phyloP scores from a whole-genome alignment of 495 filamentous ascomycete genomes.

The Penicillium flavigenum region DNA sequence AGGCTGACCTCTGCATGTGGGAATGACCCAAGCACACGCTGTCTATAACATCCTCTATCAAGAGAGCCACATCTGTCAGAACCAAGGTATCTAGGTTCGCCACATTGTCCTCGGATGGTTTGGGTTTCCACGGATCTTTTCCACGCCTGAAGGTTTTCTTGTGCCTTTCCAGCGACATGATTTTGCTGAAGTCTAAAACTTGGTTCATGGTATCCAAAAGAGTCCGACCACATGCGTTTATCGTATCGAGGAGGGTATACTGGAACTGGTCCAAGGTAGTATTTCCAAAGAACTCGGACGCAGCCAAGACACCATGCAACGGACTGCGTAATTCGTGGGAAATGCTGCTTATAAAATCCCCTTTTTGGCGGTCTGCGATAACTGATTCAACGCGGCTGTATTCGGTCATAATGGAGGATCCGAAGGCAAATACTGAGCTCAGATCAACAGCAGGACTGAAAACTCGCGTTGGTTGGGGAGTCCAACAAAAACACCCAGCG shows the following conservation, averaged over 20 bases:
- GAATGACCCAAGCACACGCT: conserved; percentile 18
- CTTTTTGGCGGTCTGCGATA: conserved; percentile 51
- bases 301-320: conserved; percentile 65
- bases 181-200: conserved; percentile 25
- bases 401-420: conserved; percentile 65
- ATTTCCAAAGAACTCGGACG: conserved; percentile 53
- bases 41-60: conserved; percentile 21
- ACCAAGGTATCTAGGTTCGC: conserved; percentile 10
- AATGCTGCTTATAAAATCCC: conserved; percentile 70
- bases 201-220: conserved; percentile 53
- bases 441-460: conserved; percentile 49
- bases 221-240: conserved; percentile 64
- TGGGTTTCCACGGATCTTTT: conserved; percentile 9
- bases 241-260: conserved; percentile 57
- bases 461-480: conserved; percentile 30
- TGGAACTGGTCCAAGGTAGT: conserved; percentile 31
- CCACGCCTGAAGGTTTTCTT: conserved; percentile 7
- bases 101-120: not conserved
- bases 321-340: conserved; percentile 73
- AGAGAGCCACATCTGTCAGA: conserved; percentile 12
- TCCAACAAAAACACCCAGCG: conserved; percentile 58
- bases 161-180: conserved; percentile 18
- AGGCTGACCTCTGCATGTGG: conserved; percentile 1
- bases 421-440: conserved; percentile 58
- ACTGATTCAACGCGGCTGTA: conserved; percentile 53